Percentiles rank a stretch among this genome's conserved stretches.
Evolutionary conservation across 2,329 filamentous ascomycete genomes (phyloP).

Genomic region (Aureobasidium subglaciale): DNA sequence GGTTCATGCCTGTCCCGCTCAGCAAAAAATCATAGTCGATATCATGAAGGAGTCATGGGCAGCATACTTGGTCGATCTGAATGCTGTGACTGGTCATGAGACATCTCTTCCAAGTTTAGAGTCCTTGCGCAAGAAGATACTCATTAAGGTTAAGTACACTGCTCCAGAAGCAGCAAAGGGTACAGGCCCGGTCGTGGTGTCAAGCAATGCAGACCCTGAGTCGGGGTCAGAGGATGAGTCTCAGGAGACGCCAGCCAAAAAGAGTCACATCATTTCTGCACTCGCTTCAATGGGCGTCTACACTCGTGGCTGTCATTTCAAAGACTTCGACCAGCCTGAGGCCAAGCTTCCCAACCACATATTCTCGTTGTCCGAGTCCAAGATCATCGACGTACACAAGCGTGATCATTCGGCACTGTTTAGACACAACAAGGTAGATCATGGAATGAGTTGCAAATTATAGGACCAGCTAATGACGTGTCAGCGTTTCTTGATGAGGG

Average conservation of each 20-base stretch:
- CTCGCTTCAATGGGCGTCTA: constrained; percentile 75
- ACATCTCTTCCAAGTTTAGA: constrained; percentile 60
- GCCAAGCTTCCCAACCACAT: constrained; percentile 53
- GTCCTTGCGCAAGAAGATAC: constrained; percentile 69
- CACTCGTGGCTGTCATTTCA: constrained; percentile 77
- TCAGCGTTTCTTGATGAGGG: constrained; percentile 59
- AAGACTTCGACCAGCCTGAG: constrained; percentile 59
- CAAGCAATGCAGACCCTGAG: constrained; percentile 16
- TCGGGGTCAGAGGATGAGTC: constrained; percentile 34
- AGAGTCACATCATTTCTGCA: constrained; percentile 58
- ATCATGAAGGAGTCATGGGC: constrained; percentile 91
- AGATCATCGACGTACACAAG: constrained; percentile 59
- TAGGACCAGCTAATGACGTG: not conserved
- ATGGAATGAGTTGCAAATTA: not conserved
- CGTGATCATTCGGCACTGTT: constrained; percentile 56
- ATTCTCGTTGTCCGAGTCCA: constrained; percentile 57
- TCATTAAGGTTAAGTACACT: constrained; percentile 46
- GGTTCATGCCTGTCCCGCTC: constrained; percentile 72
- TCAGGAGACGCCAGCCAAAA: constrained; percentile 34
- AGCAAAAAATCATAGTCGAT: constrained; percentile 86
- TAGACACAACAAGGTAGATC: constrained; percentile 56
- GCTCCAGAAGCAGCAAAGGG: constrained; percentile 28
- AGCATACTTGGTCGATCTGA: constrained; percentile 61
- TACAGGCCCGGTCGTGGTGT: not conserved
- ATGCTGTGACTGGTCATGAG: constrained; percentile 36